Conservation (phyloP, 1,284 basidiomycete genomes). For the Mycosarcoma maydis region DNA sequence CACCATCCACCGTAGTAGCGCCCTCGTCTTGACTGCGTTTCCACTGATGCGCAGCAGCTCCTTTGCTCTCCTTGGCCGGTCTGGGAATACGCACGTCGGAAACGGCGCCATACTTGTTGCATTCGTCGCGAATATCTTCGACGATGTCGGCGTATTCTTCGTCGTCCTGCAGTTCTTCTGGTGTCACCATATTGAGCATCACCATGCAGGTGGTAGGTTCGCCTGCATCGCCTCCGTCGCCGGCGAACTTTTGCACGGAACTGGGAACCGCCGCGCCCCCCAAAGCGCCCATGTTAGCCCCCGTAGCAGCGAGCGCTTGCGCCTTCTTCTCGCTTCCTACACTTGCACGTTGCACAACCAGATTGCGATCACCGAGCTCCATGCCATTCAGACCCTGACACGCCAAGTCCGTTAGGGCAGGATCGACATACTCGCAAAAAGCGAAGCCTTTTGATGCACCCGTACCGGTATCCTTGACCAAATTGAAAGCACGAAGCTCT, state of each 20-base stretch:
- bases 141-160: slow-evolving; percentile 91
- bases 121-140: slow-evolving; percentile 92
- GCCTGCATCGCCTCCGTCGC: slow-evolving; percentile 53
- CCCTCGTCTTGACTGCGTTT: slow-evolving; percentile 55
- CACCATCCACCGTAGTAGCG: slow-evolving; percentile 70
- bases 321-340: slow-evolving; percentile 72
- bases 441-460: slow-evolving; percentile 90
- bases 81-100: slow-evolving; percentile 63
- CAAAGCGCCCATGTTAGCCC: slow-evolving; percentile 66
- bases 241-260: slow-evolving; percentile 65
- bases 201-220: slow-evolving; percentile 80
- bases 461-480: slow-evolving; percentile 80
- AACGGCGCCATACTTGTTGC: slow-evolving; percentile 60
- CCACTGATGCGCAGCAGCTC: slow-evolving; percentile 60
- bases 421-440: slow-evolving; percentile 97
- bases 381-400: slow-evolving; percentile 96
- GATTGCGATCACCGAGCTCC: slow-evolving; percentile 94
- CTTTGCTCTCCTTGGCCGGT: slow-evolving; percentile 54
- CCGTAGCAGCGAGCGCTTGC: slow-evolving; percentile 52
- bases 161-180: slow-evolving; percentile 90
- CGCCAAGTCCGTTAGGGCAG: slow-evolving; percentile 87
- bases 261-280: slow-evolving; percentile 49
- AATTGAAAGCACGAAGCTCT: slow-evolving; percentile 94
- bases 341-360: slow-evolving; percentile 96
- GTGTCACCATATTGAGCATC: slow-evolving; percentile 98